phyloP scores from a whole-genome alignment of 495 filamentous ascomycete species.

The Neurospora sp. region DNA sequence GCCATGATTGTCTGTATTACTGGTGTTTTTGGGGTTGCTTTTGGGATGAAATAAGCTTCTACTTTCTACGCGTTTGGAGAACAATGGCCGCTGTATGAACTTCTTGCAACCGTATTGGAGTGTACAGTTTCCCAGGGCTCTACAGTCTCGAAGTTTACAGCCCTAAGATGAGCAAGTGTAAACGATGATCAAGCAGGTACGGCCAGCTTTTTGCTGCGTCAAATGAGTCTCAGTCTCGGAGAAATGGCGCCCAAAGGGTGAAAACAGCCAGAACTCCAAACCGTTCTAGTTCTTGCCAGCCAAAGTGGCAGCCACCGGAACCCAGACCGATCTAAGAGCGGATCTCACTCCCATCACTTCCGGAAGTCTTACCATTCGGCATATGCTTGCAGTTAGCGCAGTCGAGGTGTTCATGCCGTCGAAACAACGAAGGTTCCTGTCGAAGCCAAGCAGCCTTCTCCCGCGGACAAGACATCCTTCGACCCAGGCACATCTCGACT shows the following conservation, averaged over 20 bases:
- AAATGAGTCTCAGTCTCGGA: not conserved
- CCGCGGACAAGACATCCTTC: not conserved
- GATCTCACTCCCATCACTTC: not conserved
- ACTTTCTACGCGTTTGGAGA: not conserved
- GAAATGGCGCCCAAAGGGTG: not conserved
- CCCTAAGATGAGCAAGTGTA: not conserved
- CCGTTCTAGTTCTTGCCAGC: not conserved
- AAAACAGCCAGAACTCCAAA: not conserved
- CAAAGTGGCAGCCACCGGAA: not conserved
- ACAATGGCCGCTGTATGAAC: not conserved
- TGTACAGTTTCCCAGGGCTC: not conserved
- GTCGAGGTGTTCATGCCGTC: not conserved
- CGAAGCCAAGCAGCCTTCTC: not conserved
- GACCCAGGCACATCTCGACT: not conserved
- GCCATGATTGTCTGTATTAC: conserved; percentile 1
- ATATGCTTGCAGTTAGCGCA: not conserved
- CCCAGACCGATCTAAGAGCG: too few relatives aligned
- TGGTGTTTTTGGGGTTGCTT: not conserved
- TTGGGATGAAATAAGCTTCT: not conserved
- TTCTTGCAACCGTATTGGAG: not conserved
- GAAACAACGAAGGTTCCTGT: not conserved
- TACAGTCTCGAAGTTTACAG: not conserved
- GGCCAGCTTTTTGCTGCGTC: not conserved
- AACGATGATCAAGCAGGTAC: not conserved
- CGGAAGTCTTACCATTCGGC: not conserved